Evolutionary conservation across 2,329 filamentous ascomycete genomes (phyloP).

Genomic region (Allantophomopsis cytisporea): DNA sequence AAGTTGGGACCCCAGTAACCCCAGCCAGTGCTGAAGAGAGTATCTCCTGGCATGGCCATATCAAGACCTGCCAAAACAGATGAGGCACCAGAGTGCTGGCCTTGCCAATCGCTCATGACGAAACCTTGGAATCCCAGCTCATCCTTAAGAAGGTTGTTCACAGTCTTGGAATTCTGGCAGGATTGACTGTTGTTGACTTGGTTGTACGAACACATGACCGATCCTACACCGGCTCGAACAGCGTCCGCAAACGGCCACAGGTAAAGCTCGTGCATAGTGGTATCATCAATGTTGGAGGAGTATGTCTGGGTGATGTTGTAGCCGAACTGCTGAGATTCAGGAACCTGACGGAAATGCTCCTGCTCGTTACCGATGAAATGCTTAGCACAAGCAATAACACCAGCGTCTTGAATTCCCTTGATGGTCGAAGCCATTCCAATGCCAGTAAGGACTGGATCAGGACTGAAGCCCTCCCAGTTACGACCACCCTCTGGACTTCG

Average conservation of each 20-base stretch:
- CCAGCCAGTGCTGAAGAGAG: slow-evolving; percentile 55
- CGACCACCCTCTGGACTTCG: slow-evolving; percentile 53
- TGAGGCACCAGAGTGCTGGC: slow-evolving; percentile 56
- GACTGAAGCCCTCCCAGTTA: slow-evolving; percentile 57
- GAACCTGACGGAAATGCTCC: slow-evolving; percentile 27
- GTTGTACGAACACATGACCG: slow-evolving; percentile 78
- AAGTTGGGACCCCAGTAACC: slow-evolving; percentile 68
- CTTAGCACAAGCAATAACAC: slow-evolving; percentile 74
- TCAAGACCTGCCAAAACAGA: slow-evolving; percentile 63
- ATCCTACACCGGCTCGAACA: slow-evolving; percentile 61
- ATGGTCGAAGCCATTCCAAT: slow-evolving; percentile 60
- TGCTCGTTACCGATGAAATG: slow-evolving; percentile 59
- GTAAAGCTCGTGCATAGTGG: slow-evolving; percentile 47
- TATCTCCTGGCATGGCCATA: slow-evolving; percentile 85
- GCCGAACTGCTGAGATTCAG: slow-evolving; percentile 37
- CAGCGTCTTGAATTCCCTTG: slow-evolving; percentile 67
- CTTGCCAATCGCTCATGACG: slow-evolving; percentile 70
- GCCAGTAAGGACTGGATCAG: slow-evolving; percentile 64
- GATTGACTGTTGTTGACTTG: slow-evolving; percentile 69
- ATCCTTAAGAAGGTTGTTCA: slow-evolving; percentile 66
- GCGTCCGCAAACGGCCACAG: slow-evolving; percentile 42
- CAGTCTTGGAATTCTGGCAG: slow-evolving; percentile 65
- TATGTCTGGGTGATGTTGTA: slow-evolving; percentile 46
- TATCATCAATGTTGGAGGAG: slow-evolving; percentile 42
- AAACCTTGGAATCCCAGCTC: slow-evolving; percentile 76